phyloP scores from a whole-genome alignment of 192 early-diverging fungal species.

The Dissophora globulifera region DNA sequence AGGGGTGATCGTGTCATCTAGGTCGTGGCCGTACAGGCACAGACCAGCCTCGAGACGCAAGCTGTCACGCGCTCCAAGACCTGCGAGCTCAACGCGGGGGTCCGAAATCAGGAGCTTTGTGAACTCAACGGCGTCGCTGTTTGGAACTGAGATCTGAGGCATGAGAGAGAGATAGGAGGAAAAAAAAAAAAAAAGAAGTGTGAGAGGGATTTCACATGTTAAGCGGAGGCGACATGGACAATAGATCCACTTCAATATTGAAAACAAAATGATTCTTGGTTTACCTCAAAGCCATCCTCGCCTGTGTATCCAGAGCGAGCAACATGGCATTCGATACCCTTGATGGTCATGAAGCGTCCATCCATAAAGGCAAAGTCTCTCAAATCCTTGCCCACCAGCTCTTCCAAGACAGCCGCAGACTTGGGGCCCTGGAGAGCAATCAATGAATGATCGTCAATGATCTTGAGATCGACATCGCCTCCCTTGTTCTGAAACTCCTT shows the following conservation, averaged over 20 bases:
- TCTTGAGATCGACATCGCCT: slow-evolving; percentile 87
- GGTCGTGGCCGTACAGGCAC: slow-evolving; percentile 96
- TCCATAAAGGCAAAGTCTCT: slow-evolving; percentile 92
- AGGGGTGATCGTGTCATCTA: slow-evolving; percentile 92
- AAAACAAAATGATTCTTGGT: slow-evolving; percentile 4
- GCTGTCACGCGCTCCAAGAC: slow-evolving; percentile 94
- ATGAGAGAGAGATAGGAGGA: slow-evolving; percentile 1
- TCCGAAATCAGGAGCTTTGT: slow-evolving; percentile 74
- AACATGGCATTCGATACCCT: slow-evolving; percentile 84
- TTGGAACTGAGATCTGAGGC: slow-evolving; percentile 84
- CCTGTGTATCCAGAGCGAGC: slow-evolving; percentile 98
- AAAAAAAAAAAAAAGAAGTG: background rate
- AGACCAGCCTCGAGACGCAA: slow-evolving; percentile 96
- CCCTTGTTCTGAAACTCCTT: slow-evolving; percentile 86
- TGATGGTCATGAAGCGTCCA: slow-evolving; percentile 74
- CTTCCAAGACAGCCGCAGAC: slow-evolving; percentile 76
- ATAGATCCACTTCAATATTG: background rate
- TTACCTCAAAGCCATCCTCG: slow-evolving; percentile 97
- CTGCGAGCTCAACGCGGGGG: slow-evolving; percentile 88
- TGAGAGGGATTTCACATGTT: too few relatives aligned
- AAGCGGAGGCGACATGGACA: background rate
- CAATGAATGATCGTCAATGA: slow-evolving; percentile 88
- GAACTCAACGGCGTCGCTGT: slow-evolving; percentile 72
- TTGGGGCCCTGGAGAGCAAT: slow-evolving; percentile 95
- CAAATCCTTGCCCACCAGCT: slow-evolving; percentile 67